phyloP scores from a whole-genome alignment of 75 land plant species.

The Pinus albicaulis region DNA sequence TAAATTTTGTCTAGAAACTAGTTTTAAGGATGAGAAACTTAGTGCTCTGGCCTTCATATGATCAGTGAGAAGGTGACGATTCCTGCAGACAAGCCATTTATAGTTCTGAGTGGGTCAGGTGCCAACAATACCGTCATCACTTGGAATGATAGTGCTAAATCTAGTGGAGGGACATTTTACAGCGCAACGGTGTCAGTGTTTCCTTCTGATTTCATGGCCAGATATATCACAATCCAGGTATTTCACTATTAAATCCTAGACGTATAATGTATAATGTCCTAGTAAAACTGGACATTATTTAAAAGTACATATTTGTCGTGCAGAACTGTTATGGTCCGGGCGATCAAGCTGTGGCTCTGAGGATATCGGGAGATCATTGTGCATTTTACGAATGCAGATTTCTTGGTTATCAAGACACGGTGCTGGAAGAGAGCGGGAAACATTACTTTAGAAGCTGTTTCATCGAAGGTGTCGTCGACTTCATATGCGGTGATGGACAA shows the following conservation, averaged over 20 bases:
- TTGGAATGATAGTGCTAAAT: slow-evolving; percentile 27
- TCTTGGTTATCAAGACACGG: slow-evolving; percentile 20
- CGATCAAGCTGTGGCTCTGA: slow-evolving; percentile 14
- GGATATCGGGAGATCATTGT: slow-evolving; percentile 13
- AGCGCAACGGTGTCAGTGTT: slow-evolving; percentile 28
- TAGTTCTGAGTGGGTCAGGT: slow-evolving; percentile 33
- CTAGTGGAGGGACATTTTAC: slow-evolving; percentile 25
- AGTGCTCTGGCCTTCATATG: too few relatives aligned
- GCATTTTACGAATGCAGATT: slow-evolving; percentile 15
- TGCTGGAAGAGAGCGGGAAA: slow-evolving; percentile 15
- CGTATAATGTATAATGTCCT: too few relatives aligned
- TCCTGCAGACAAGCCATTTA: slow-evolving; percentile 26
- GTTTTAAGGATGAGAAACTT: too few relatives aligned
- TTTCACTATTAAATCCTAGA: too few relatives aligned
- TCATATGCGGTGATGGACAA: slow-evolving; percentile 23
- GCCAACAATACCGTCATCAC: slow-evolving; percentile 22
- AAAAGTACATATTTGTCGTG: not conserved
- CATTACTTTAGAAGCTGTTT: slow-evolving; percentile 27
- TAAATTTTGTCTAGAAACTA: too few relatives aligned
- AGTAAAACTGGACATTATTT: slow-evolving; percentile 18
- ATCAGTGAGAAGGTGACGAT: slow-evolving; percentile 40
- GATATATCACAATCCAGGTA: slow-evolving; percentile 44
- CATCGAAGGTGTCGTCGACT: slow-evolving; percentile 29
- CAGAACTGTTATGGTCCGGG: slow-evolving; percentile 21
- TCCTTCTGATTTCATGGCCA: slow-evolving; percentile 37